phyloP scores from a whole-genome alignment of 1,139 yeast genomes.

The Pichia inconspicua region DNA sequence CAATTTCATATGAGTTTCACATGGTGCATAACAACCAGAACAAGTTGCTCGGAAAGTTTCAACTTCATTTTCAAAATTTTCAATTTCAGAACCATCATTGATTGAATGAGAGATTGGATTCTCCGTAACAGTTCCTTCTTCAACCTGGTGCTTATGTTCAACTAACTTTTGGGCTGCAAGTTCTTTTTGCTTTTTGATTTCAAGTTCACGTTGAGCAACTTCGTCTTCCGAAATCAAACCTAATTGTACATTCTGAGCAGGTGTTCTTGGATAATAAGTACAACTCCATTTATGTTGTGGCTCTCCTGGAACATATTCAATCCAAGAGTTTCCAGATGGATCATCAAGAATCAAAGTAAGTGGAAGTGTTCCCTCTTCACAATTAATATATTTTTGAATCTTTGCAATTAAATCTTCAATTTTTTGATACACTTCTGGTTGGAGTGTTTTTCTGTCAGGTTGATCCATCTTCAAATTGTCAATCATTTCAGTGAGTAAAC shows the following conservation, averaged over 20 bases:
- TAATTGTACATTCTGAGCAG: constrained; percentile 78
- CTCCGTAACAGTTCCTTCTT: constrained; percentile 23
- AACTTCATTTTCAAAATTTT: constrained; percentile 79
- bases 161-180: constrained; percentile 27
- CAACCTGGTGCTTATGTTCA: constrained; percentile 16
- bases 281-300: constrained; percentile 88
- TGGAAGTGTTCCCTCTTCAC: constrained; percentile 65
- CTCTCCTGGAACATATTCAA: constrained; percentile 83
- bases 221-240: constrained; percentile 84
- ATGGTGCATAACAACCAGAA: constrained; percentile 73
- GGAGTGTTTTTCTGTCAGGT: constrained; percentile 59
- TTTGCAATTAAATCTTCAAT: constrained; percentile 62
- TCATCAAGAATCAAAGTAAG: constrained; percentile 78
- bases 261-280: constrained; percentile 74
- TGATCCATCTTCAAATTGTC: constrained; percentile 81
- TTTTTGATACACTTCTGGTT: constrained; percentile 69
- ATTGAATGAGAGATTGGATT: constrained; percentile 52
- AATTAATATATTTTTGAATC: constrained; percentile 51
- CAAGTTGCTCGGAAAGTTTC: constrained; percentile 91
- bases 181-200: constrained; percentile 28
- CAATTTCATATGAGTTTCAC: constrained; percentile 94
- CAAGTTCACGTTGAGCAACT: constrained; percentile 46
- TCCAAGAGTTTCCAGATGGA: constrained; percentile 97
- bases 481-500: constrained; percentile 73
- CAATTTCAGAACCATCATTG: constrained; percentile 70